Base-by-base conservation (phyloP, 352 stramenopile species). In the Stramenopiles sp. region DNA sequence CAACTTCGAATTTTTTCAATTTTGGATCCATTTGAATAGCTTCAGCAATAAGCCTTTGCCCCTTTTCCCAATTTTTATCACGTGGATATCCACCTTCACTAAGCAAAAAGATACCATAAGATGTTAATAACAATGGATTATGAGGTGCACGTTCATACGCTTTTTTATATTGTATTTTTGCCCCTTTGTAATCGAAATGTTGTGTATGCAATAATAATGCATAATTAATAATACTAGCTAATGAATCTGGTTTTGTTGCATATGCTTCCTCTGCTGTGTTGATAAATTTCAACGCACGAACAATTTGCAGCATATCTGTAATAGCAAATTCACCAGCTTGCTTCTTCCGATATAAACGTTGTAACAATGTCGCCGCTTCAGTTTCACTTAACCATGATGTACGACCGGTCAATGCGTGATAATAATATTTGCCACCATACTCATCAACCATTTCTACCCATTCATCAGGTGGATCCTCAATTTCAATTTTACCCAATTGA, bases 151-250 rank as follows among this genome's bases (percentile, higher is more conserved):
- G 74, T 73, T 83, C 78, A 43, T 87, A 80, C 0, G 83, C 84
- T 31, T 78, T 78, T 74, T 86, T 78, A 78, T 86, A 88, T 1
- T 85, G 80, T 63, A 82, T 43, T 73, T 80, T 82, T 7, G 84
- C 84, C 38, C 53, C 31, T 1, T 43, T 31, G 32, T 85, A 81
- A 80, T 88, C 83, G 6, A 84, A 80, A 63, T 85, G 63, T 31
- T 85, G 31, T 38, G 82, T 86, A 79, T 86, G 82, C n/a, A 78
- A 32, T 0, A 88, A 63, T 0, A 88, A 77, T 13, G 83, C 84
- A 63, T 81, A 87, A 80, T 88, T 88, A 27, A 86, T 83, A 6
- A 85, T 83, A 63, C 84, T 86, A 13, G 81, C 81, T 20, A 88
- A 80, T 31, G 84, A 83, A n/a, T 83, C 79, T 30, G 84, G 83